These are phyloP conservation scores for Crithidia mellificae DNA, from an alignment of 208 protist genomes.

Conservation along the genomic window DNA sequence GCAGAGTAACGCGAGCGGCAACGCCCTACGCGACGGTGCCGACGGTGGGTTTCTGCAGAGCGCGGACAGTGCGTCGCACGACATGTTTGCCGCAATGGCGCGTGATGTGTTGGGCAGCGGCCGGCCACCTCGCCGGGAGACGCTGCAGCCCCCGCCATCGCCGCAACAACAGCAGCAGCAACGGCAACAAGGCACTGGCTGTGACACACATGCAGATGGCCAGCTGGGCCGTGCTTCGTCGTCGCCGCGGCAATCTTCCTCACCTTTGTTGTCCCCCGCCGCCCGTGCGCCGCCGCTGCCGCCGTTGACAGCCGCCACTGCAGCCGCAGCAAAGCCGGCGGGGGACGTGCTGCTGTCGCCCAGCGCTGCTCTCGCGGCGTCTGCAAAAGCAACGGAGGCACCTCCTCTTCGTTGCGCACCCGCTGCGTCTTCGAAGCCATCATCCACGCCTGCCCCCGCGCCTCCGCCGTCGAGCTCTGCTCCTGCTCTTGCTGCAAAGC, in stretches of 20 bases:
- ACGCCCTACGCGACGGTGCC: neutral
- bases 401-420: too few relatives aligned
- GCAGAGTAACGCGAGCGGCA: neutral
- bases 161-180: too few relatives aligned
- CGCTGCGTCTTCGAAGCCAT: neutral
- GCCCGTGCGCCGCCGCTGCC: neutral
- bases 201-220: too few relatives aligned
- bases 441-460: neutral
- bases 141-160: neutral
- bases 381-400: too few relatives aligned
- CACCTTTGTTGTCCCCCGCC: neutral
- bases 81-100: conserved; percentile 7
- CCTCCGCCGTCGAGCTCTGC: neutral
- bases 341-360: neutral
- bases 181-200: too few relatives aligned
- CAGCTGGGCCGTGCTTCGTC: neutral
- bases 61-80: neutral
- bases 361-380: too few relatives aligned
- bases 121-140: neutral
- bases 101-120: neutral
- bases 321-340: too few relatives aligned
- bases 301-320: too few relatives aligned
- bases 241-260: neutral
- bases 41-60: neutral
- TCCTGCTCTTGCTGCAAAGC: neutral